These are phyloP conservation scores for Rhizoclosmatium hyalinum DNA, from an alignment of 371 early-diverging fungal species.

Conservation along the genomic window DNA sequence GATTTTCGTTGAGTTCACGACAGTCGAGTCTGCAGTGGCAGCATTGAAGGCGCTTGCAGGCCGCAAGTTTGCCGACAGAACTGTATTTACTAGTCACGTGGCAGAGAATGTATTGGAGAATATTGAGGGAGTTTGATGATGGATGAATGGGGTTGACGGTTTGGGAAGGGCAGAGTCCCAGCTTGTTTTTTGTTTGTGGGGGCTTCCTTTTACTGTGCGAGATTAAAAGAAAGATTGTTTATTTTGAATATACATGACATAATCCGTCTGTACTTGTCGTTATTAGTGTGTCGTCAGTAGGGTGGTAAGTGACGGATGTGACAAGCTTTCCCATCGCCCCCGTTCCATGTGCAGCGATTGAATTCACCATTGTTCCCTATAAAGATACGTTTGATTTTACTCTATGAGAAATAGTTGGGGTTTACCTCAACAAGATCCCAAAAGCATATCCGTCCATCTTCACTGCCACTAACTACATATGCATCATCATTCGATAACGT, in stretches of 20 bases:
- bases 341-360: conserved; percentile 56
- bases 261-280: conserved; percentile 63
- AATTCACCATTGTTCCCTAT: conserved; percentile 54
- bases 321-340: conserved; percentile 47
- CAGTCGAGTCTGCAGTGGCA: conserved; percentile 61
- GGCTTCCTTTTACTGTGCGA: too few relatives aligned
- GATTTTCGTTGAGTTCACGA: conserved; percentile 86
- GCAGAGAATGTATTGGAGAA: conserved; percentile 29
- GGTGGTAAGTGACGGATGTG: conserved; percentile 65
- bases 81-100: conserved; percentile 86
- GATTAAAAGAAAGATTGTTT: not conserved
- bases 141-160: too few relatives aligned
- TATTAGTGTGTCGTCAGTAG: conserved; percentile 52
- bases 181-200: too few relatives aligned
- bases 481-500: conserved; percentile 75
- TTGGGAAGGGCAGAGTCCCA: too few relatives aligned
- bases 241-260: conserved; percentile 20
- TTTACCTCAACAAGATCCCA: conserved; percentile 83
- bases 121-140: too few relatives aligned
- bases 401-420: conserved; percentile 1
- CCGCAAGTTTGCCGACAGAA: conserved; percentile 91
- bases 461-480: conserved; percentile 85
- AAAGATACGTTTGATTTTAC: not conserved
- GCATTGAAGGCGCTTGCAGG: conserved; percentile 92
- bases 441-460: conserved; percentile 83